Evolutionary conservation across 208 protist species (phyloP), one percentile per base, ranked within the genome.

Genomic region (Crithidia brevicula): DNA sequence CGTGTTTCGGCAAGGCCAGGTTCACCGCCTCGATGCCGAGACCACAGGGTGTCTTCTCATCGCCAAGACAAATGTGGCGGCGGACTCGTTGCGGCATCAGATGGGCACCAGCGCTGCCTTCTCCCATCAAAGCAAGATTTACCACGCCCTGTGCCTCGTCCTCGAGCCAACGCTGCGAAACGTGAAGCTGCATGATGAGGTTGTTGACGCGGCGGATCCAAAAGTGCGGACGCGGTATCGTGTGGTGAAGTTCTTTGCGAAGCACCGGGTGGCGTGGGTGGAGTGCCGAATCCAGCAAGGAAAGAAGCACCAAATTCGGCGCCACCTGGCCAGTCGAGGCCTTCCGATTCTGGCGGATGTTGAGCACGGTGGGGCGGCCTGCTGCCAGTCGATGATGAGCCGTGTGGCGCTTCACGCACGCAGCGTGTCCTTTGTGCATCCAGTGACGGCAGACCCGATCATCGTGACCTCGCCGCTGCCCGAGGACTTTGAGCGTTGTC

Each of bases 291-390:
- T 96, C 46, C 78, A 89, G 63, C 88, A 94, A 31, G 91, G 91
- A 20, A 94, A 93, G 73, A 92, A 93, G 67, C 91, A 96, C 56
- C 91, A 96, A 57, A 82, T 96, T 46, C 82, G 91, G 13, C 83
- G 91, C 3, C 91, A 96, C 62, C 72, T 96, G 5, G 86, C 91
- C 9, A 67, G 82, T 9, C 65, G 62, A 1, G 91, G 91, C 6
- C 49, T 96, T 33, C 91, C 91, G 0, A 82, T 96, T 47, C 59
- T 93, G 11, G 84, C 82, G 31, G 91, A 96, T 56, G 75, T 94
- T 10, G 86, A 87, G n/a, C 87, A 96, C 51, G 91, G 88, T 7
- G 91, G 91, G 0, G 80, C 85, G 1, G 81, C 77, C 27, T 96
- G 88, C 63, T 72, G 59, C 38, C 71, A 79, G 23, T 74, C 81